Percentiles rank a stretch among this genome's conserved stretches.
These are phyloP conservation scores for Cylindrotheca fusiformis DNA, from an alignment of 108 stramenopile species.

Conservation along the genomic window DNA sequence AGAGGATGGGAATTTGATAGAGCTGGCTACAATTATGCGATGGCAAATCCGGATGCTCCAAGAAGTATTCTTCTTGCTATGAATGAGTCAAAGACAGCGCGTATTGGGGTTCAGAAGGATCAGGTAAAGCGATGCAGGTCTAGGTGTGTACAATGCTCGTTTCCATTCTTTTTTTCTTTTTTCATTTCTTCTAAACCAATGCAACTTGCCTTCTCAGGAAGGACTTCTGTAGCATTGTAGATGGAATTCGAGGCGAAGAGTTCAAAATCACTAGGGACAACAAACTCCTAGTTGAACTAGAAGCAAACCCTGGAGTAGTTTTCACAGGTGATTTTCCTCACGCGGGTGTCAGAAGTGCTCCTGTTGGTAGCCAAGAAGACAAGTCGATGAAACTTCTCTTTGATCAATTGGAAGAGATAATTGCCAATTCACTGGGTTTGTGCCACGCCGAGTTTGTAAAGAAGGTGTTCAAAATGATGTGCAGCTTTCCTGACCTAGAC, in stretches of 20 bases:
- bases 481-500: conserved; percentile 13
- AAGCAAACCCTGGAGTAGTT: conserved; percentile 16
- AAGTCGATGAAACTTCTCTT: conserved; percentile 12
- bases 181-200: background rate
- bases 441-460: background rate
- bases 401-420: conserved; percentile 7
- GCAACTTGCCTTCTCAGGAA: too few relatives aligned
- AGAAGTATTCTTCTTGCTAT: conserved; percentile 22
- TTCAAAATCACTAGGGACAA: conserved; percentile 32
- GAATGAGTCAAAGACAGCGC: background rate
- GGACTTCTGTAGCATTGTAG: conserved; percentile 8
- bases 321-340: conserved; percentile 45
- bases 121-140: conserved; percentile 26
- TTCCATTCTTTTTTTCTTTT: background rate
- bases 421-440: background rate
- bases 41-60: conserved; percentile 27
- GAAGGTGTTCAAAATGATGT: conserved; percentile 15
- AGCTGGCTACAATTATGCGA: conserved; percentile 34
- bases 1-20: conserved; percentile 35
- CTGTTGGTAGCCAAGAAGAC: conserved; percentile 8
- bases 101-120: conserved; percentile 35
- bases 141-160: background rate
- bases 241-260: conserved; percentile 10
- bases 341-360: conserved; percentile 24
- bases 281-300: conserved; percentile 23